Evolutionary conservation across 805 yeast species (phyloP).

Genomic region (Wickerhamomyces strasburgensis): DNA sequence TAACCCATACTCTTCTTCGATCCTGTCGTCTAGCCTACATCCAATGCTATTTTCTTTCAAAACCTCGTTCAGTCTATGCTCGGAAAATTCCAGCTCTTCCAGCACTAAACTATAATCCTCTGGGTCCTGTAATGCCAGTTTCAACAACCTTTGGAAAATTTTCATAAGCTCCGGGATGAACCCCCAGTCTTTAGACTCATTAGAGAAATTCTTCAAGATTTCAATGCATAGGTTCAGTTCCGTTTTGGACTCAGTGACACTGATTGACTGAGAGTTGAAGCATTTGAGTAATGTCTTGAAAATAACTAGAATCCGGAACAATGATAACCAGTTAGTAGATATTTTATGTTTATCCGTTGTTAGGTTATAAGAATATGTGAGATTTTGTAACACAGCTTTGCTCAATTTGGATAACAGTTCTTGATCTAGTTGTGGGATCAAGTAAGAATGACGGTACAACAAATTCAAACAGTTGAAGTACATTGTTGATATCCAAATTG

Average conservation of each 20-base stretch:
- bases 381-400: conserved; percentile 39
- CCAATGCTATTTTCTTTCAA: conserved; percentile 42
- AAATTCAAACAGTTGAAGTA: conserved; percentile 43
- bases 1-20: conserved; percentile 24
- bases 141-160: conserved; percentile 42
- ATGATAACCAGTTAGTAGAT: conserved; percentile 46
- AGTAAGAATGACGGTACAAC: conserved; percentile 45
- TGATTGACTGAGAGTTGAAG: conserved; percentile 42
- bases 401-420: conserved; percentile 39
- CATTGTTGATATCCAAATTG: conserved; percentile 35
- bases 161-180: conserved; percentile 43
- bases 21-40: conserved; percentile 26
- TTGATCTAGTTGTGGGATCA: conserved; percentile 40
- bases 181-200: conserved; percentile 39
- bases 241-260: conserved; percentile 40
- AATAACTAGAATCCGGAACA: conserved; percentile 43
- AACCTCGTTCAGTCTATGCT: conserved; percentile 41
- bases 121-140: conserved; percentile 40
- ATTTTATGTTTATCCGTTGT: conserved; percentile 35
- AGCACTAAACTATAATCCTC: conserved; percentile 33
- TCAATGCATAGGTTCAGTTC: conserved; percentile 47
- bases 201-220: conserved; percentile 37
- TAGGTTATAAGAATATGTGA: conserved; percentile 41
- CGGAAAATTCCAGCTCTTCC: conserved; percentile 38
- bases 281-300: conserved; percentile 45